These are phyloP conservation scores for Candida qinlingensis DNA, from an alignment of 805 yeast genomes.

Conservation along the genomic window DNA sequence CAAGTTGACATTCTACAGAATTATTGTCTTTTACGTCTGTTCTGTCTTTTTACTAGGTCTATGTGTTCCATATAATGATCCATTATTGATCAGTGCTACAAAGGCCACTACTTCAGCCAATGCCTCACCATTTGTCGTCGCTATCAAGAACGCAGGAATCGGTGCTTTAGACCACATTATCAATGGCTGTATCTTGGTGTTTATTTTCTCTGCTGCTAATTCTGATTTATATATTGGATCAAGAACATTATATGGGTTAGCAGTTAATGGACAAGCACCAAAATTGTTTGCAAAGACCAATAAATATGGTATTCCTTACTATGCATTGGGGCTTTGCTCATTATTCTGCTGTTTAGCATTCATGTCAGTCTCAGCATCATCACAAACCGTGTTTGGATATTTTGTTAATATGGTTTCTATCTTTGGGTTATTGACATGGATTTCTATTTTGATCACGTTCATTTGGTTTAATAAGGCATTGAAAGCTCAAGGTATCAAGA, in stretches of 20 bases:
- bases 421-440: constrained; percentile 72
- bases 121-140: constrained; percentile 83
- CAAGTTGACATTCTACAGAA: constrained; percentile 64
- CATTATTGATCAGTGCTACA: constrained; percentile 41
- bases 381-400: constrained; percentile 56
- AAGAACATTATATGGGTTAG: constrained; percentile 66
- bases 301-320: constrained; percentile 65
- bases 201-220: constrained; percentile 78
- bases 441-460: constrained; percentile 62
- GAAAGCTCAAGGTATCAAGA: constrained; percentile 60
- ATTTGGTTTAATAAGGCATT: constrained; percentile 60
- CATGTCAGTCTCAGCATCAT: constrained; percentile 56
- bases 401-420: constrained; percentile 75
- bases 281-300: constrained; percentile 57
- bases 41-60: constrained; percentile 61
- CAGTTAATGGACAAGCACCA: constrained; percentile 74
- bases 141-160: constrained; percentile 63
- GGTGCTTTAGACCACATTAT: constrained; percentile 65
- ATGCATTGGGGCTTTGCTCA: constrained; percentile 44
- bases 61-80: constrained; percentile 59
- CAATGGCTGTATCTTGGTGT: constrained; percentile 71
- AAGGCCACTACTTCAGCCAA: constrained; percentile 50
- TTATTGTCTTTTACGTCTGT: constrained; percentile 55
- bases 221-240: constrained; percentile 75
- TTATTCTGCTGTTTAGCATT: constrained; percentile 60